phyloP scores from a whole-genome alignment of 129 eudicot species.

The Lonicera japonica region DNA sequence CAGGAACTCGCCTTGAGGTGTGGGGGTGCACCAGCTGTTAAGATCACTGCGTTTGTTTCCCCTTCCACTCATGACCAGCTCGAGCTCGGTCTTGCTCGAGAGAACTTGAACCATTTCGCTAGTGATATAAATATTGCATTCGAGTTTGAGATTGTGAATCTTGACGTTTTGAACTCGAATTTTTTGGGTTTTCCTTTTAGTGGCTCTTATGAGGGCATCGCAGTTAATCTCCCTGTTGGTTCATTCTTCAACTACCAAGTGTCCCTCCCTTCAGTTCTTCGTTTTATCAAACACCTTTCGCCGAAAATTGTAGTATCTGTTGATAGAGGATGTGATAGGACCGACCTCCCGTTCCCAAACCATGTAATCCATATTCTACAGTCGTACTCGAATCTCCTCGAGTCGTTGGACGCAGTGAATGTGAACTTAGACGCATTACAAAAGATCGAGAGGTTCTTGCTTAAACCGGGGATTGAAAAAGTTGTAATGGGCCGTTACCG shows the following conservation, averaged over 20 bases:
- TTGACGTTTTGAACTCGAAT: constrained; percentile 53
- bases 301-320: constrained; percentile 80
- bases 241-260: constrained; percentile 44
- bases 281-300: constrained; percentile 51
- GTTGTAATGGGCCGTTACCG: constrained; percentile 52
- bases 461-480: constrained; percentile 75
- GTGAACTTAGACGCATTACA: constrained; percentile 58
- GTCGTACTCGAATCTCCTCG: constrained; percentile 67
- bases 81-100: constrained; percentile 66
- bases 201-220: constrained; percentile 64
- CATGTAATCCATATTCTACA: constrained; percentile 74
- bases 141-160: constrained; percentile 62
- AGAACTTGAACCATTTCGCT: constrained; percentile 77
- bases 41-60: constrained; percentile 78
- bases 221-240: constrained; percentile 76
- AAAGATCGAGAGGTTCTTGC: constrained; percentile 76
- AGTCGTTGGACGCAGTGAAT: constrained; percentile 75
- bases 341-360: constrained; percentile 67
- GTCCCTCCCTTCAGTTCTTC: constrained; percentile 48
- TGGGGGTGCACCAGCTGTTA: constrained; percentile 55
- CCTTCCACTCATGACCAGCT: constrained; percentile 75
- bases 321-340: constrained; percentile 85
- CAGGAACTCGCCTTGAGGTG: constrained; percentile 76
- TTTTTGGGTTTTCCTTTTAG: constrained; percentile 54
- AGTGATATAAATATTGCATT: constrained; percentile 51